Base-by-base conservation (phyloP, 495 filamentous ascomycete genomes). In the Geoglossum glabrum region DNA sequence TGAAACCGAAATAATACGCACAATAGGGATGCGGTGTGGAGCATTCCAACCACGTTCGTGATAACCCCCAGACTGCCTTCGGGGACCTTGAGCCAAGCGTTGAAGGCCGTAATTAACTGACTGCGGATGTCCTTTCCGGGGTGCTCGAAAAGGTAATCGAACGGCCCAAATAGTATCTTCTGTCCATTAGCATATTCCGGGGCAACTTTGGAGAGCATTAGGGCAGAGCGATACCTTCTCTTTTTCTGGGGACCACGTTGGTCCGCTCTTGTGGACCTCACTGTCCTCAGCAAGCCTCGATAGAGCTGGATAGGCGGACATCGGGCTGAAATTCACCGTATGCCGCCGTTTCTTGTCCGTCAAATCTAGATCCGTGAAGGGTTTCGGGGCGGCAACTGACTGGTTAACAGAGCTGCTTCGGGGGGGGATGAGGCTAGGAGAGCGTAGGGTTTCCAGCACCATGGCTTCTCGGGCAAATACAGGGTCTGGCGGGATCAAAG, bases 91-190 rank as follows among this genome's bases (percentile, higher is more conserved):
- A 98, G 72, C 86, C 85, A 97, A 34, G 76, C 76, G 65, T 98
- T 88, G 71, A 98, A 98, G 30, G 90, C 88, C 47, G 83, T 77
- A 65, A 97, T 87, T 60, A 95, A 74, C 65, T 87, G 84, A 0
- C 81, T 74, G 26, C 92, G 82, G 47, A 98, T 82, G 67, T 97
- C 89, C 65, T 97, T 97, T 56, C 93, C 93, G 1, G 90, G 92
- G 61, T 89, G 81, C 21, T 78, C 72, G 61, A 82, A 74, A 62
- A 98, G 79, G 64, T 98, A 96, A 58, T 95, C 86, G 63, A 81
- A 98, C 0, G 92, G 93, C 0, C 82, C 90, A 33, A 85, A 72
- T 13, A 97, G 70, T 50, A 95, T 85, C 69, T 78, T 21, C 23
- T 13, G 23, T 21, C 40, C 40, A 19, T 45, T 13, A 45, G 40